phyloP scores from a whole-genome alignment of 257 asterid species.

The Solanum verrucosum region DNA sequence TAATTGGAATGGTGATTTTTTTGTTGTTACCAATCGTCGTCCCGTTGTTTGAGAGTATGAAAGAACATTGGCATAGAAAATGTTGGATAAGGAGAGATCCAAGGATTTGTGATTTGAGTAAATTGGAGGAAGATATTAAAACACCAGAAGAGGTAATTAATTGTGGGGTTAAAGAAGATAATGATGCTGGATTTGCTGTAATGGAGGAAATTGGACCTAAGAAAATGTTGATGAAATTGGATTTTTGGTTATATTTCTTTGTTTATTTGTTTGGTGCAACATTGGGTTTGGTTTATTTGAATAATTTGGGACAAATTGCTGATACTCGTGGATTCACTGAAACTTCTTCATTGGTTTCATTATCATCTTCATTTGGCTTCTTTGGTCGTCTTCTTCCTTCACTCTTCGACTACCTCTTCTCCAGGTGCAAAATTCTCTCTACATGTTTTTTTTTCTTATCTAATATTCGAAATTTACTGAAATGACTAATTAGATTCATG shows the following conservation, averaged over 20 bases:
- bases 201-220: constrained; percentile 38
- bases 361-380: constrained; percentile 60
- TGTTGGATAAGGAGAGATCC: constrained; percentile 36
- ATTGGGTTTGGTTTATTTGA: constrained; percentile 58
- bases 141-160: not conserved
- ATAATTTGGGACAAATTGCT: constrained; percentile 65
- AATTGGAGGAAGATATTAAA: not conserved
- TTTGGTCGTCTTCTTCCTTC: constrained; percentile 77
- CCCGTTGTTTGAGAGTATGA: constrained; percentile 36
- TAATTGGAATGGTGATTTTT: constrained; percentile 26
- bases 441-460: not conserved
- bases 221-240: constrained; percentile 39
- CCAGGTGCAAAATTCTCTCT: constrained; percentile 20
- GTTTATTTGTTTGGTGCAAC: constrained; percentile 69
- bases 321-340: constrained; percentile 52
- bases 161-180: not conserved
- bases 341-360: constrained; percentile 48
- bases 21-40: constrained; percentile 27
- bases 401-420: constrained; percentile 35
- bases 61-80: constrained; percentile 29
- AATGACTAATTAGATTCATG: too few relatives aligned
- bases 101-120: constrained; percentile 4
- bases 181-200: not conserved
- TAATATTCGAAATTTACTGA: not conserved
- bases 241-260: constrained; percentile 62